Base-by-base conservation (phyloP, 1,139 yeast genomes). In the Scheffersomyces parashehatae region DNA sequence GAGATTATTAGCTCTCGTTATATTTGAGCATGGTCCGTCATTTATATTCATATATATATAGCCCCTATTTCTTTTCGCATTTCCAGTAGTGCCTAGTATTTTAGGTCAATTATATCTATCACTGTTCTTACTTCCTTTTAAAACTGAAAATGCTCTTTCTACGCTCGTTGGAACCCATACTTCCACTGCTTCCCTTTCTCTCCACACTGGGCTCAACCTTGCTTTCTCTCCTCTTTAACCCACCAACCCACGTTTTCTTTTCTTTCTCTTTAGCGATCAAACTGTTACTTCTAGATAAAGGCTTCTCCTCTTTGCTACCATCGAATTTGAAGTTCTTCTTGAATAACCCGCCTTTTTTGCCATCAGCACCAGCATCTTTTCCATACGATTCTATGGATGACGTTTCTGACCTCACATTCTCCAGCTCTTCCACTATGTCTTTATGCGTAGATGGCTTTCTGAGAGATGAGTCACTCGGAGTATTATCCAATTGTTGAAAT, bases 211-310 rank as follows among this genome's bases (percentile, higher is more conserved):
- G 35, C 16, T 43, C 51, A 2, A 44, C 46, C 40, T 61, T 63
- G 49, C 61, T 62, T 37, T 70, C 75, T 43, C 68, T 54, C 40
- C 73, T 55, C 45, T 69, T 71, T 36, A 73, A 60, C 1, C 72
- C 72, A 0, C 72, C 74, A 5, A 70, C 73, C 77, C 77, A 72
- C 8, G 72, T 64, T 46, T 72, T 73, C 59, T 73, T 71, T 40
- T 70, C 76, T 31, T 50, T 46, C 29, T n/a, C 35, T 14, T 31
- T 31, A 10, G 35, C 35, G 26, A 34, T 44, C 26, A 20, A 20
- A 28, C 51, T 44, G 13, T 46, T 49, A 2, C 54, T 37, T 9
- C 51, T 38, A 10, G 51, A 42, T 11, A 45, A 29, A 10, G 40
- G 39, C 20, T 49, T 54, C 32, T 49, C 51, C 9, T 47, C 52